Evolutionary conservation across 2,329 filamentous ascomycete genomes (phyloP), one percentile per base, ranked within the genome.

Genomic region (Trichoderma koningiopsis): DNA sequence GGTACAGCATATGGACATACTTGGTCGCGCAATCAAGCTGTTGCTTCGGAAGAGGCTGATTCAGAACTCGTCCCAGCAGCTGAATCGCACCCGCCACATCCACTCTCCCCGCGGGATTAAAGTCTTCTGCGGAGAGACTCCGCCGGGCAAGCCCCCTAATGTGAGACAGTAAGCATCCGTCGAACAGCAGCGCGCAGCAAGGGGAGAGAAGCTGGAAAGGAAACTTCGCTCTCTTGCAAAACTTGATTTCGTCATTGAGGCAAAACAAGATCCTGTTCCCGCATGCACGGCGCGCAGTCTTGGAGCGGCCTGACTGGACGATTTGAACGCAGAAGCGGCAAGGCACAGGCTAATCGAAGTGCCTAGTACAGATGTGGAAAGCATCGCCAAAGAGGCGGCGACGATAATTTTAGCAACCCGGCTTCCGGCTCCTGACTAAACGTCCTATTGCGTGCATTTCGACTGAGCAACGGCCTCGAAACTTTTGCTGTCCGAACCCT

Each of bases 351-450:
- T 43, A 35, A 29, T 35, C n/a, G 27, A 27, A 16, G 35, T 35
- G 7, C 13, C 35, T 43, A 43, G 37, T 27, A 47, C 35, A 11
- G 33, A 64, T 29, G 35, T 52, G 61, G 60, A 27, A 53, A 37
- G 24, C 47, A 55, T 33, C 29, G 43, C 61, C 61, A 56, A n/a
- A 29, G 24, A 56, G 61, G 31, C 61, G 61, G 53, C 53, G 52
- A 65, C 53, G 52, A 65, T 55, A 65, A 57, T 33, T 57, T 65
- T 65, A 57, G 52, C 52, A 57, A 29, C 62, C 62, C 13, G 52
- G 52, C n/a, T 37, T 10, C 62, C 19, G 52, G 52, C n/a, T 19
- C n/a, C 33, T 47, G 29, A 43, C 24, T 56, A n/a, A 37, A 14
- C 13, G 7, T 27, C 24, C 8, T 22, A 31, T 43, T 19, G 57